Base-by-base conservation (phyloP, 73 alveolate genomes). In the Uronychia setigera region DNA sequence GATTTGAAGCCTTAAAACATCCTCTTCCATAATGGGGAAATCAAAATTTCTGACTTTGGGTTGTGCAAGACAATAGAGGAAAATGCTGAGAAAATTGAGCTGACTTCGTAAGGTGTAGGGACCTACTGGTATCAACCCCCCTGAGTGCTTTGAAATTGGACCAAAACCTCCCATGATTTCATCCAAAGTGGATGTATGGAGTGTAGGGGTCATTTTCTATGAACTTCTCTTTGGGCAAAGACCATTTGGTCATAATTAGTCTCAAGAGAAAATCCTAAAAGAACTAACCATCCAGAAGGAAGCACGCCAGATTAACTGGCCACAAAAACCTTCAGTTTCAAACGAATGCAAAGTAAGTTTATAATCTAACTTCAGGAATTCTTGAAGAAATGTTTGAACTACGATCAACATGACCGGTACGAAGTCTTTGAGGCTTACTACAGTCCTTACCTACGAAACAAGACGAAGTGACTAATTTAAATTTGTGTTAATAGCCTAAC, bases 101-200 rank as follows among this genome's bases (percentile, higher is more conserved):
- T 98, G 78, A 98, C 99, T 26, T 93, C 99, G 0, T 93, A 97
- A 80, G 99, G 99, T n/a, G 99, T 96, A 1, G 99, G 99, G 26
- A 98, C 99, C 0, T 97, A 97, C 91, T 98, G 99, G 99, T 98
- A 98, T 87, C 96, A 94, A 83, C 99, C 99, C 46, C n/a, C 99
- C 99, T 25, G 99, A 98, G 82, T 97, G 99, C 80, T 97, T 97
- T 81, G 95, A 93, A 67, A 86, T 75, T 34, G 96, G 94, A 46
- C 90, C 92, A 29, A 89, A 91, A 75, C 96, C 98, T 60, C 93
- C 94, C 31, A 86, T 82, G 85, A 98, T 98, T 0, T 89, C 93
- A 79, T 90, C 99, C 1, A 98, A 98, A 82, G 99, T 98, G 30
- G 99, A 98, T 90, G 96, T 98, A 30, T 98, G 99, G 99, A 90